Base-by-base conservation (phyloP, 164 flowering plant species). In the Protea cynaroides region DNA sequence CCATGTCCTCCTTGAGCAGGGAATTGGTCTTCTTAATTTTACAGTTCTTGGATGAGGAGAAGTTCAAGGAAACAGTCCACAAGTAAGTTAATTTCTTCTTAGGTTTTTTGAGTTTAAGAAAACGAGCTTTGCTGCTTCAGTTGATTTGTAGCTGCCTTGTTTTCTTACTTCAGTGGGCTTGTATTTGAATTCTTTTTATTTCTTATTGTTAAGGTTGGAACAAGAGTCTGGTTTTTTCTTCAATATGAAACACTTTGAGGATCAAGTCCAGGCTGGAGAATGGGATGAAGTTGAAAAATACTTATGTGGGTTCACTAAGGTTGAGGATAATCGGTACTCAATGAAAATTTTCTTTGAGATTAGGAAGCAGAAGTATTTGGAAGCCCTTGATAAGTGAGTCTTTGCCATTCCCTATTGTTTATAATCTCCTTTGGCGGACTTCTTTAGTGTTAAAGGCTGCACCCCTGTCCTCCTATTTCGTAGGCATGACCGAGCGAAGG, bases 221-320 rank as follows among this genome's bases (percentile, higher is more conserved):
- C 84, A 85, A 69, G 90, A 83, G 62, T 85, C 90, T 44, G 90
- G 84, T 0, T 82, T 85, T 62, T 85, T 69, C 81, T 85, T 85
- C 76, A 85, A 83, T 65, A 83, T 86, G 86, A 83, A 78, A 63
- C 68, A 86, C 63, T 86, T 86, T 68, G 88, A 86, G 64, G 90
- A 86, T 52, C 76, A 78, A 76, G 88, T 83, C 7, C 82, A 70
- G 63, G 82, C 80, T 4, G 91, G 91, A 36, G 84, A 86, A 58
- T 86, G 91, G 91, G 91, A 86, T 58, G 85, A 83, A 69, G 86
- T 86, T 25, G 90, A 86, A 71, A 76, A 80, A 4, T 86, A 86
- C 58, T 64, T 86, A 13, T 76, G 74, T 70, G 86, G 88, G 19
- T 86, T 84, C 71, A 86, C 88, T 3, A 84, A 84, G 67, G 85